These are phyloP conservation scores for Exophiala phaeomuriformis DNA, from an alignment of 2,329 filamentous ascomycete genomes.

Conservation along the genomic window DNA sequence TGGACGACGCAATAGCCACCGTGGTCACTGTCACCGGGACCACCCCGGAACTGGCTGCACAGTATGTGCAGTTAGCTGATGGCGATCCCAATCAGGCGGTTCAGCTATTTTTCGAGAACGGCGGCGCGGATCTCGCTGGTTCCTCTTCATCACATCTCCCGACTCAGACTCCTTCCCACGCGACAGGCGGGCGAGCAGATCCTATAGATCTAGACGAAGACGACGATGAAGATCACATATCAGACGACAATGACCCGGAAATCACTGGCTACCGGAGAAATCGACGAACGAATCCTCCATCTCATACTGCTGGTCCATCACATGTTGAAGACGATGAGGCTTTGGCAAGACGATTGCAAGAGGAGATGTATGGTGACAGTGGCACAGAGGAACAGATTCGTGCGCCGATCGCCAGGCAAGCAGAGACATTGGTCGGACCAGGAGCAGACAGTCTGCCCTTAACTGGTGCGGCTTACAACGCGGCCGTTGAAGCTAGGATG, in stretches of 20 bases:
- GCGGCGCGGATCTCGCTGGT: conserved; percentile 55
- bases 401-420: conserved; percentile 84
- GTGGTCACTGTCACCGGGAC: conserved; percentile 79
- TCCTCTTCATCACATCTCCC: conserved; percentile 36
- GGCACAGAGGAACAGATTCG: conserved; percentile 53
- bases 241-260: conserved; percentile 38
- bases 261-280: conserved; percentile 30
- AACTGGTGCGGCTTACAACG: conserved; percentile 46
- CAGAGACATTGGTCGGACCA: conserved; percentile 81
- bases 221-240: conserved; percentile 46
- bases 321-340: conserved; percentile 76
- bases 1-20: conserved; percentile 64
- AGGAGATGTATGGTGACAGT: conserved; percentile 70
- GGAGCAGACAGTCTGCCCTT: conserved; percentile 44
- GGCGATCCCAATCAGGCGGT: conserved; percentile 79
- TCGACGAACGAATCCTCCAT: conserved; percentile 28
- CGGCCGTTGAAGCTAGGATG: conserved; percentile 57
- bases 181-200: conserved; percentile 14
- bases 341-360: conserved; percentile 83
- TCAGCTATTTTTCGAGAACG: conserved; percentile 82
- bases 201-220: conserved; percentile 69
- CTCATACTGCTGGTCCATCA: conserved; percentile 35
- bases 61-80: conserved; percentile 79
- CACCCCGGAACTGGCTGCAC: conserved; percentile 63
- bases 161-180: conserved; percentile 24